These are phyloP conservation scores for Hypsizygus marmoreus DNA, from an alignment of 768 basidiomycete genomes.

Conservation along the genomic window DNA sequence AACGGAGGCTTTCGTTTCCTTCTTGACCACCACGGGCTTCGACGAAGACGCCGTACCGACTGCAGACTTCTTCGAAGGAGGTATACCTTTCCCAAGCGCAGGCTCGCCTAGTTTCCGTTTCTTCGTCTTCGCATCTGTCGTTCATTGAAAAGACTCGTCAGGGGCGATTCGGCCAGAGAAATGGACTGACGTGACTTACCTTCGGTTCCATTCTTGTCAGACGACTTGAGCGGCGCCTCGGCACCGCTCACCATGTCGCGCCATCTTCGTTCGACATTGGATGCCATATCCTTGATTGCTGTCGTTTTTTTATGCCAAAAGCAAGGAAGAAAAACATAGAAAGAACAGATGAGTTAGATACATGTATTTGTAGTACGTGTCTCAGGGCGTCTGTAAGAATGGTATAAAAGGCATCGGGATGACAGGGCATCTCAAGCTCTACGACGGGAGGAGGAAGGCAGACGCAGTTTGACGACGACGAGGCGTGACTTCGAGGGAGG, in stretches of 20 bases:
- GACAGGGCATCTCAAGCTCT: constrained; percentile 19
- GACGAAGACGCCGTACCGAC: constrained; percentile 44
- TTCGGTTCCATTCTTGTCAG: constrained; percentile 54
- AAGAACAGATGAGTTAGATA: constrained; percentile 68
- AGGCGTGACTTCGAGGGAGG: constrained; percentile 10
- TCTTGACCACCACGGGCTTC: constrained; percentile 54
- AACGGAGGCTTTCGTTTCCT: constrained; percentile 42
- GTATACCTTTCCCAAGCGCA: constrained; percentile 45
- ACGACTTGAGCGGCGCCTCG: constrained; percentile 38
- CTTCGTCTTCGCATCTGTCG: constrained; percentile 59
- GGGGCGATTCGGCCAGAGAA: constrained; percentile 24
- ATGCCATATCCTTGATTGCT: constrained; percentile 95
- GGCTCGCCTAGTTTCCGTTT: constrained; percentile 74
- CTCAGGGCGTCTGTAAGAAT: constrained; percentile 30
- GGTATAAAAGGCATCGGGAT: constrained; percentile 21
- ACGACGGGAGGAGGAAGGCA: constrained; percentile 17
- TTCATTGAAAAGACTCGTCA: constrained; percentile 12
- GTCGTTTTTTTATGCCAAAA: constrained; percentile 16
- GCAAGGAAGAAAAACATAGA: constrained; percentile 18
- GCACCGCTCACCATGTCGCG: constrained; percentile 54
- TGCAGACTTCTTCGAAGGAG: constrained; percentile 69
- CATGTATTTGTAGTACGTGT: constrained; percentile 51
- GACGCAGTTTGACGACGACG: constrained; percentile 4
- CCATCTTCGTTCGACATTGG: constrained; percentile 86
- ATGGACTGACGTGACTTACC: constrained; percentile 70